Evolutionary conservation across 2,329 filamentous ascomycete species (phyloP).

Genomic region (Clathrospora elynae): DNA sequence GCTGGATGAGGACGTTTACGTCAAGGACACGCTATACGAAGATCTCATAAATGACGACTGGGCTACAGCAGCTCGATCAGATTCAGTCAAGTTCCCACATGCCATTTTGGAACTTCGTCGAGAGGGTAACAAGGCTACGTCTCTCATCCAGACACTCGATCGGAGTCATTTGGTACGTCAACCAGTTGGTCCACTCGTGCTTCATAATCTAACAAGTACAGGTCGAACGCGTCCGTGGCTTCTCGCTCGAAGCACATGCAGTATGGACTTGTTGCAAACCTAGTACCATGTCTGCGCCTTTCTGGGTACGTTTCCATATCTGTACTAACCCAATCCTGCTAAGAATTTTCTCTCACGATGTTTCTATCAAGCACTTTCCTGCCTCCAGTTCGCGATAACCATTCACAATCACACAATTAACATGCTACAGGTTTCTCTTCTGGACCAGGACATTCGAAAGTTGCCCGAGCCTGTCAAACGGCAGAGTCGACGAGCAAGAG

Average conservation of each 20-base stretch:
- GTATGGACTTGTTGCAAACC: conserved; percentile 56
- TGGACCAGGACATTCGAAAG: conserved; percentile 59
- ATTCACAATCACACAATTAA: conserved; percentile 24
- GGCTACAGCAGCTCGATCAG: conserved; percentile 30
- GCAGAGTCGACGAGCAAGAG: conserved; percentile 35
- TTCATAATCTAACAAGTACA: conserved; percentile 31
- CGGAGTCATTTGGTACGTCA: conserved; percentile 53
- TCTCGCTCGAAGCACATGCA: conserved; percentile 60
- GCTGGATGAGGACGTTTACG: conserved; percentile 55
- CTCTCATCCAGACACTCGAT: conserved; percentile 53
- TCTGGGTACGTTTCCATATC: conserved; percentile 52
- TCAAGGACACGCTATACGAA: conserved; percentile 42
- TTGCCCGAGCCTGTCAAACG: conserved; percentile 50
- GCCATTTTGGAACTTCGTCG: conserved; percentile 58
- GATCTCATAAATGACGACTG: conserved; percentile 42
- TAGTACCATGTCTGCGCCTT: conserved; percentile 52
- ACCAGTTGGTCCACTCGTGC: conserved; percentile 1
- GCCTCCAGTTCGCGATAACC: background rate
- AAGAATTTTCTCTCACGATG: too few relatives aligned
- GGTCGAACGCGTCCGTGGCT: conserved; percentile 58
- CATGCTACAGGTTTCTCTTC: conserved; percentile 38
- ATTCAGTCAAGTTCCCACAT: conserved; percentile 53
- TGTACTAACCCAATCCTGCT: too few relatives aligned
- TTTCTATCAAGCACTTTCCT: conserved; percentile 32
- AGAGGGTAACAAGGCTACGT: conserved; percentile 50